phyloP scores from a whole-genome alignment of 2,329 filamentous ascomycete genomes.

The Mollisiaceae sp. region DNA sequence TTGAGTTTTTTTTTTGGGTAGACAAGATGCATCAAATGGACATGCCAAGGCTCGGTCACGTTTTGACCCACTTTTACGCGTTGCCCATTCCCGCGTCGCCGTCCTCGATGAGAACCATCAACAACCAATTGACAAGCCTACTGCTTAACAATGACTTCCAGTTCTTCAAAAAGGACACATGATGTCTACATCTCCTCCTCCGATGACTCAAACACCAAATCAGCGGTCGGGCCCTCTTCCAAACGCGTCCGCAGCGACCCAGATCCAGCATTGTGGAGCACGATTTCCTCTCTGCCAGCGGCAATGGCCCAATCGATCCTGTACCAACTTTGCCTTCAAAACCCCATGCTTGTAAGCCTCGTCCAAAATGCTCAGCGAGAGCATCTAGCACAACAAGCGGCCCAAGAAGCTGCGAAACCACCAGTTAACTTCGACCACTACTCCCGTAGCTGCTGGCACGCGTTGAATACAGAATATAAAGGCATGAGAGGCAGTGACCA shows the following conservation, averaged over 20 bases:
- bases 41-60: no score
- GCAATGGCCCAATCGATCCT: conserved; percentile 17
- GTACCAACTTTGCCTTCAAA: conserved; percentile 16
- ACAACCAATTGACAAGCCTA: not conserved
- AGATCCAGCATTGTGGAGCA: no score
- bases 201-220: not conserved
- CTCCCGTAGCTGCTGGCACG: conserved; percentile 20
- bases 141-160: not conserved
- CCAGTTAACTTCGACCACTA: conserved; percentile 25
- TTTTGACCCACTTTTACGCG: no score
- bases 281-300: conserved; percentile 6
- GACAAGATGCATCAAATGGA: not conserved
- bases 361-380: conserved; percentile 3
- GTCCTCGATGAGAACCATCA: not conserved
- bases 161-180: not conserved
- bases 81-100: no score
- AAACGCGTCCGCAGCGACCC: not conserved
- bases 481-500: conserved; percentile 21
- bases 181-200: not conserved
- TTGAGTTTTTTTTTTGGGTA: no score
- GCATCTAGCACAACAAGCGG: no score
- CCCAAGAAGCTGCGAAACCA: conserved; percentile 15
- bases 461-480: no score
- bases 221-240: not conserved
- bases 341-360: not conserved